Evolutionary conservation across 2,329 filamentous ascomycete genomes (phyloP).

Genomic region (Neopestalotiopsis rosae): DNA sequence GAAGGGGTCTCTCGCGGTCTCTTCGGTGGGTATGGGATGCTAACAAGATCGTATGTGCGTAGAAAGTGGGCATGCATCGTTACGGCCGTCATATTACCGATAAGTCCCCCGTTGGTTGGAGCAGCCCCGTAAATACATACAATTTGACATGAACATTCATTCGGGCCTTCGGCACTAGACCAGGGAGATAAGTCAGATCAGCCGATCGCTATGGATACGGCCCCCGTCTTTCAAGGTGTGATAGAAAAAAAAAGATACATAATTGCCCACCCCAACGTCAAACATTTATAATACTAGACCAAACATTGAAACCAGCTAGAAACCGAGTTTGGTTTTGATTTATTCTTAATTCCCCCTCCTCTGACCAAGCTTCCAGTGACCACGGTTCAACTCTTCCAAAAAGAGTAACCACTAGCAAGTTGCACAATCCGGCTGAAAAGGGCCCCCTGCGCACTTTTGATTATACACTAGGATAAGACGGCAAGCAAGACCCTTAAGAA

Average conservation of each 20-base stretch:
- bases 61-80: neutral
- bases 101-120: neutral
- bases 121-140: neutral
- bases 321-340: too few relatives aligned
- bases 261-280: too few relatives aligned
- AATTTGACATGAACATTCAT: neutral
- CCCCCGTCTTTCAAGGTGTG: neutral
- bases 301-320: too few relatives aligned
- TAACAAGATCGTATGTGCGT: neutral
- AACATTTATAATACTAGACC: too few relatives aligned
- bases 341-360: too few relatives aligned
- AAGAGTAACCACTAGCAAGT: neutral
- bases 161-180: neutral
- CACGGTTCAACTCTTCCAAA: neutral
- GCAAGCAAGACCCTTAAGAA: neutral
- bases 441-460: neutral
- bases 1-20: neutral
- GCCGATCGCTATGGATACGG: neutral
- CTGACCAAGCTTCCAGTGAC: too few relatives aligned
- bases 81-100: neutral
- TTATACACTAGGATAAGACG: neutral
- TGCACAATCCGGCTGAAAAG: neutral
- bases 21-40: neutral
- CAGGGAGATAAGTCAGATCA: neutral
- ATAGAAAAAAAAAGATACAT: too few relatives aligned